Evolutionary conservation across 768 basidiomycete genomes (phyloP), one percentile per base, ranked within the genome.

Genomic region (Pisolithus sp.): DNA sequence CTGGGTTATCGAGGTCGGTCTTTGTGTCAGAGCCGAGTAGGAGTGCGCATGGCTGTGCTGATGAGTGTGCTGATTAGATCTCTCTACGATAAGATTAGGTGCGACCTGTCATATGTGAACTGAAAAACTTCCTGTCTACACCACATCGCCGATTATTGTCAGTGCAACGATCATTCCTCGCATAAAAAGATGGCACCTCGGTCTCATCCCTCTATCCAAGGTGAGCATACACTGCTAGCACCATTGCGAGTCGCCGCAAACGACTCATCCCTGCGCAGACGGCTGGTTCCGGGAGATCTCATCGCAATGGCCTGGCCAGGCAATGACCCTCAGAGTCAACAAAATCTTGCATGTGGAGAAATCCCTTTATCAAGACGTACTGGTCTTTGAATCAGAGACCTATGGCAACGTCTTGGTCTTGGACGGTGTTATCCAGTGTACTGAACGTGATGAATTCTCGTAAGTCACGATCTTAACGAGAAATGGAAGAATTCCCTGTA

Each of bases 361-460:
- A 71, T 94, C 91, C 2, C 73, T 86, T 47, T 98, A 85, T 75
- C 95, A 99, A 73, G 95, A 98, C 64, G 93, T 99, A 49, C 85
- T 99, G 50, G 93, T 99, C 50, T 97, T 98, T 63, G 85, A 93
- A 68, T 93, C 91, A 0, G 92, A 90, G 73, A 90, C 93, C 1
- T 95, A 87, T 64, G 95, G 95, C n/a, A 97, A 97, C 62, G 93
- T 98, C 43, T 80, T 99, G 51, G 85, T 94, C 18, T 82, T 99
- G 28, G 95, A 99, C 66, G 90, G 93, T 49, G 92, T 88, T 50
- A 89, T 99, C 59, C 95, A 99, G 69, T 93, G 89, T 73, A 96
- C 94, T 2, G 96, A 99, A 72, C 84, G 94, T 44, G 96, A 99
- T 65, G 96, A 99, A 71, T 99, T 99, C 71, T 93, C 94, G 93